These are phyloP conservation scores for Dioscorea cayenensis DNA, from an alignment of 116 monocot species.

Conservation along the genomic window DNA sequence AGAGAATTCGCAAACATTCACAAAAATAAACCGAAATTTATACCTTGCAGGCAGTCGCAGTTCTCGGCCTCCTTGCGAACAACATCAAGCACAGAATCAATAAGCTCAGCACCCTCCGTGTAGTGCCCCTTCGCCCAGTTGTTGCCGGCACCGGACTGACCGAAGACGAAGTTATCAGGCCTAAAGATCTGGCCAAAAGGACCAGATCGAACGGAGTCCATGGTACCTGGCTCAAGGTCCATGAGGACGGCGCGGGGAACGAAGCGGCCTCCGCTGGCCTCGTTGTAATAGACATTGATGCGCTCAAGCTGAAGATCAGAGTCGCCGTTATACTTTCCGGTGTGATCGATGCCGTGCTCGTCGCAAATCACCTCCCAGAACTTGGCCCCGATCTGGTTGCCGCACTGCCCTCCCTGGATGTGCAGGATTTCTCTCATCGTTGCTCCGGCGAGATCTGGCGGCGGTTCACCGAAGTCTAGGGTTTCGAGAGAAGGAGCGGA, in stretches of 20 bases:
- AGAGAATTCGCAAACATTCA: not conserved
- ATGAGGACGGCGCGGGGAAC: constrained; percentile 45
- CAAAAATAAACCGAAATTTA: not conserved
- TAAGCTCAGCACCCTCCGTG: constrained; percentile 56
- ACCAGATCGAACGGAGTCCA: constrained; percentile 37
- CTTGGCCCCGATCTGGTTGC: constrained; percentile 52
- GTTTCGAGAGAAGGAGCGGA: not conserved
- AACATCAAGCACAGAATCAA: constrained; percentile 48
- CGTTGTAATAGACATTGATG: constrained; percentile 49
- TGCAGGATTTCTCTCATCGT: constrained; percentile 46
- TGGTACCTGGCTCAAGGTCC: constrained; percentile 48
- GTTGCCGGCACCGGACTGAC: constrained; percentile 54
- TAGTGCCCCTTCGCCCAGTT: constrained; percentile 65
- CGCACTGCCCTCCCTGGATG: constrained; percentile 43
- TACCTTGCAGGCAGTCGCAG: constrained; percentile 55
- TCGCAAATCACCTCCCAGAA: constrained; percentile 54
- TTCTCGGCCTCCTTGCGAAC: constrained; percentile 58
- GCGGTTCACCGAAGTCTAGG: not conserved
- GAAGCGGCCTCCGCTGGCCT: constrained; percentile 41
- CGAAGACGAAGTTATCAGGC: constrained; percentile 57
- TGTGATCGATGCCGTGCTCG: constrained; percentile 38
- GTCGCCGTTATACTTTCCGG: constrained; percentile 28
- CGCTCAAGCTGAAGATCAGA: constrained; percentile 40
- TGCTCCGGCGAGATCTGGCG: not conserved
- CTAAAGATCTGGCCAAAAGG: constrained; percentile 41